These are phyloP conservation scores for Jacaranda copaia DNA, from an alignment of 257 asterid genomes.

Conservation along the genomic window DNA sequence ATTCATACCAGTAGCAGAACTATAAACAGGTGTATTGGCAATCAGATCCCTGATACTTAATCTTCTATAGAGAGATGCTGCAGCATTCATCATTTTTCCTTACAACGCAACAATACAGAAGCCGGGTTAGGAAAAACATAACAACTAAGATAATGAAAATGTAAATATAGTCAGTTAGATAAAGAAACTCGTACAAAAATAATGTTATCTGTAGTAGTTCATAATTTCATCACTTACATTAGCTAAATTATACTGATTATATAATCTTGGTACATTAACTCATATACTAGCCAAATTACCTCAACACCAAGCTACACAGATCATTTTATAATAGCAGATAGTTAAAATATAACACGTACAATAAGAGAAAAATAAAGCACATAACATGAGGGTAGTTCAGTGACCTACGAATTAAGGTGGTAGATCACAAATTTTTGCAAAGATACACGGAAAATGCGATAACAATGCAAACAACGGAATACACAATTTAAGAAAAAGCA, in stretches of 20 bases:
- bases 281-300: not conserved
- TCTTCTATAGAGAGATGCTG: constrained; percentile 57
- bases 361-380: not conserved
- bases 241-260: not conserved
- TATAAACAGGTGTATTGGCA: constrained; percentile 55
- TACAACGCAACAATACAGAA: constrained; percentile 23
- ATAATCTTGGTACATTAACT: not conserved
- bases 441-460: not conserved
- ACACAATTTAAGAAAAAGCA: not conserved
- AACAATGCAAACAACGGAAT: not conserved
- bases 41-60: constrained; percentile 67
- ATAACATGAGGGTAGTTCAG: not conserved
- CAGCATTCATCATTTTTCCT: constrained; percentile 46
- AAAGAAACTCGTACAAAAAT: not conserved
- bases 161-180: not conserved
- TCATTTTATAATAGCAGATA: not conserved
- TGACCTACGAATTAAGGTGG: not conserved
- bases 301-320: not conserved
- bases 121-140: constrained; percentile 18
- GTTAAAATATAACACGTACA: not conserved
- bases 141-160: constrained; percentile 2
- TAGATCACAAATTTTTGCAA: not conserved
- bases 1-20: constrained; percentile 61
- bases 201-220: not conserved
- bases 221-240: not conserved